Percentiles rank a stretch among this genome's conserved stretches.
These are phyloP conservation scores for Mycothermus thermophilus DNA, from an alignment of 495 filamentous ascomycete species.

Conservation along the genomic window DNA sequence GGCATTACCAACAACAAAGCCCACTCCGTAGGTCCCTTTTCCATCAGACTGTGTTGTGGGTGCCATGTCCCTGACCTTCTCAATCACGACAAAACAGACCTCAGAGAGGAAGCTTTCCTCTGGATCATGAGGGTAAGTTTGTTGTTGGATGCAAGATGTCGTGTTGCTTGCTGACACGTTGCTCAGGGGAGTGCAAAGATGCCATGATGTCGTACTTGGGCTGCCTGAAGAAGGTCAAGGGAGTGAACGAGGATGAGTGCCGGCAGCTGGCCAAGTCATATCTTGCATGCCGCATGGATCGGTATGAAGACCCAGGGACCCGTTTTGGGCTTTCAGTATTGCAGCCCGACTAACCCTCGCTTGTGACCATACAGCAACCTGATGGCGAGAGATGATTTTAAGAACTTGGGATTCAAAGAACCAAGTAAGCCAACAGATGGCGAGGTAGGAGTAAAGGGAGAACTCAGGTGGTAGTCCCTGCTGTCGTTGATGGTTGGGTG, in stretches of 20 bases:
- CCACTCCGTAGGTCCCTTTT: conserved; percentile 51
- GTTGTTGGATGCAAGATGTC: no score
- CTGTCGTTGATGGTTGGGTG: no score
- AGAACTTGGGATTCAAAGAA: conserved; percentile 66
- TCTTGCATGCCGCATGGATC: conserved; percentile 84
- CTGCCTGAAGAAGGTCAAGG: conserved; percentile 68
- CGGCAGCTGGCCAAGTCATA: conserved; percentile 77
- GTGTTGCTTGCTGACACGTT: not conserved
- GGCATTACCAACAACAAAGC: conserved; percentile 55
- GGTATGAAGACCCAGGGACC: conserved; percentile 33
- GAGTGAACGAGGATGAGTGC: conserved; percentile 76
- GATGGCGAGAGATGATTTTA: conserved; percentile 88
- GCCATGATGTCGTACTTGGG: conserved; percentile 70
- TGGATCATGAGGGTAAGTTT: conserved; percentile 77
- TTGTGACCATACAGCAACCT: conserved; percentile 48
- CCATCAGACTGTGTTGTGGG: not conserved
- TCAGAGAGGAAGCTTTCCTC: conserved; percentile 88
- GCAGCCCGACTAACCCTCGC: not conserved
- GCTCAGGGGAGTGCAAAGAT: conserved; percentile 88
- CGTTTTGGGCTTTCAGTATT: conserved; percentile 2
- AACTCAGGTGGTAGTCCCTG: conserved; percentile 28
- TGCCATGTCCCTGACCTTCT: no score
- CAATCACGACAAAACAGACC: no score
- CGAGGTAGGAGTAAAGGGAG: conserved; percentile 29
- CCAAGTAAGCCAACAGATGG: conserved; percentile 3